A percentile compares a stretch with the other conserved stretches of the same genome.
Evolutionary conservation across 225 moss, liverwort and hornwort species (phyloP).

Genomic region (Pleurozium schreberi): DNA sequence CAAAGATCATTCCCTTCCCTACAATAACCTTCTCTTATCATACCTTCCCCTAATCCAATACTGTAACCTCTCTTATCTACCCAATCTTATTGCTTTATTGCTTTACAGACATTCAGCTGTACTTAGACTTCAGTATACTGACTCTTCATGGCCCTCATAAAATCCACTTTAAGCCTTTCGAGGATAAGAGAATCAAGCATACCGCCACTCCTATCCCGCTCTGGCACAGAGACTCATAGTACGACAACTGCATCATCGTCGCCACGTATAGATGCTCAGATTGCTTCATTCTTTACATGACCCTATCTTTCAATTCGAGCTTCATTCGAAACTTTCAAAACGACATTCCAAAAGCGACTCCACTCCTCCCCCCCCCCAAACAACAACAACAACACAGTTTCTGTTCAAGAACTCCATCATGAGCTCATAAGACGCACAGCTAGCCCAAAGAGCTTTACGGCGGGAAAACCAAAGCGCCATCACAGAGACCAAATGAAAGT

Average conservation of each 20-base stretch:
- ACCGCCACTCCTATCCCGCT: constrained; percentile 68
- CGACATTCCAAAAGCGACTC: neutral
- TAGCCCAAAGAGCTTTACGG: neutral
- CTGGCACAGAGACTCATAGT: constrained; percentile 85
- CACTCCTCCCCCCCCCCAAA: neutral
- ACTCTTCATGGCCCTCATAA: constrained; percentile 41
- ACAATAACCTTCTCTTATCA: too few relatives aligned
- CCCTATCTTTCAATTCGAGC: neutral
- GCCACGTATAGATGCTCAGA: neutral
- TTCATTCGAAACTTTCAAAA: neutral
- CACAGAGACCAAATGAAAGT: neutral
- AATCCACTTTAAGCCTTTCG: constrained; percentile 52
- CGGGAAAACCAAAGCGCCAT: neutral
- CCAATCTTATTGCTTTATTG: too few relatives aligned
- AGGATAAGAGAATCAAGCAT: constrained; percentile 53
- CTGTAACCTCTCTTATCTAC: too few relatives aligned
- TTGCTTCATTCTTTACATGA: neutral
- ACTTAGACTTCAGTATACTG: constrained; percentile 62
- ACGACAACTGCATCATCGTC: constrained; percentile 30
- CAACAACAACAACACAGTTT: neutral
- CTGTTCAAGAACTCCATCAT: neutral
- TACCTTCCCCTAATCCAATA: too few relatives aligned
- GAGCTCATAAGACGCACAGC: neutral
- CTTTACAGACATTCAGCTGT: too few relatives aligned
- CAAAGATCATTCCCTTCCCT: too few relatives aligned